These are phyloP conservation scores for Apiospora marii DNA, from an alignment of 2,329 filamentous ascomycete species.

Conservation along the genomic window DNA sequence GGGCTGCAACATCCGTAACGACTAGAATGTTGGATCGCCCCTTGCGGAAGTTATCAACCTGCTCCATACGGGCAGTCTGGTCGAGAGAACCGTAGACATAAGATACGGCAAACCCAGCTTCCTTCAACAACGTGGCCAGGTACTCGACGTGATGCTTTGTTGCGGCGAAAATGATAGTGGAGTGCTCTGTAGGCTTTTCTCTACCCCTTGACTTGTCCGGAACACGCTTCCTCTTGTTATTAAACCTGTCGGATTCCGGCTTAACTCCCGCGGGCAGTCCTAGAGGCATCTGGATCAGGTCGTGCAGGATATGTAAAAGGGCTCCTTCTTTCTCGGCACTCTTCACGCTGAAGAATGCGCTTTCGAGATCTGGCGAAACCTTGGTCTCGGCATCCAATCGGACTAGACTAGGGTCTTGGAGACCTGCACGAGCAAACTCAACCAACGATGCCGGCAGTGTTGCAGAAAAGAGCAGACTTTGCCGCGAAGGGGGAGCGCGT, in stretches of 20 bases:
- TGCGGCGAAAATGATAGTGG: constrained; percentile 92
- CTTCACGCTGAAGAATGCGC: constrained; percentile 93
- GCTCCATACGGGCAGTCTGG: constrained; percentile 89
- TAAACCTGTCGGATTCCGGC: constrained; percentile 54
- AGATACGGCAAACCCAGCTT: constrained; percentile 87
- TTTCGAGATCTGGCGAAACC: constrained; percentile 94
- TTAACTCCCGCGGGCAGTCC: constrained; percentile 64
- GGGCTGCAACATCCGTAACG: constrained; percentile 93
- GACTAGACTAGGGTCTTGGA: constrained; percentile 91
- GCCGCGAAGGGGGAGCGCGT: constrained; percentile 85
- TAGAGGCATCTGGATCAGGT: constrained; percentile 90
- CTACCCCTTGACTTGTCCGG: constrained; percentile 60
- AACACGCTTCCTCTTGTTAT: constrained; percentile 78
- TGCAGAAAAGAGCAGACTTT: constrained; percentile 94
- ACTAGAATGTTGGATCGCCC: constrained; percentile 91
- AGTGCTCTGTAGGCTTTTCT: constrained; percentile 84
- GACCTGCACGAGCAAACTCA: constrained; percentile 91
- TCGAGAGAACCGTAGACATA: constrained; percentile 96
- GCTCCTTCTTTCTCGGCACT: constrained; percentile 93
- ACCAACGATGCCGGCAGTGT: constrained; percentile 93
- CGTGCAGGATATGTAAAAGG: constrained; percentile 85
- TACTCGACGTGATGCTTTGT: constrained; percentile 99
- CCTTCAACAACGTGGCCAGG: constrained; percentile 77
- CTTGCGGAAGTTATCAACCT: constrained; percentile 87
- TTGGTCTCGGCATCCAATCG: constrained; percentile 94